Conservation (phyloP, 148 eudicot species). For the Cornus kousa region DNA sequence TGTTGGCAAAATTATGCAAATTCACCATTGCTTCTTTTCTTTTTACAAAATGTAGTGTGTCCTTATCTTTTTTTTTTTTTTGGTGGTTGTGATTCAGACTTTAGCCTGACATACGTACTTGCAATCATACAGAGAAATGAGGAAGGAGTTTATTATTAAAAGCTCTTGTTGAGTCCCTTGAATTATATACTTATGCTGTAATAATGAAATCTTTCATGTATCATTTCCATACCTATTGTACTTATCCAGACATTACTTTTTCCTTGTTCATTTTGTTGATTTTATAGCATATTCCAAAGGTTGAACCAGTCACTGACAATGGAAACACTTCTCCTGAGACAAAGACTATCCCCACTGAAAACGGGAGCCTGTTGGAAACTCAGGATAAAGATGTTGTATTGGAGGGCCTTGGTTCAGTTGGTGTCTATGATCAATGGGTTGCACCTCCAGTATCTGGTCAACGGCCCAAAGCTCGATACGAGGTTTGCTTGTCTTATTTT, state of each 20-base stretch:
- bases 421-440: conserved; percentile 93
- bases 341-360: conserved; percentile 62
- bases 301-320: conserved; percentile 53
- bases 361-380: conserved; percentile 56
- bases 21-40: no score
- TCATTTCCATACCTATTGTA: background rate
- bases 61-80: background rate
- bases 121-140: no score
- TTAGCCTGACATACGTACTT: no score
- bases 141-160: no score
- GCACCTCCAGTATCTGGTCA: conserved; percentile 70
- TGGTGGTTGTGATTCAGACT: no score
- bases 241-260: background rate
- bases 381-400: conserved; percentile 88
- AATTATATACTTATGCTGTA: background rate
- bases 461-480: conserved; percentile 84
- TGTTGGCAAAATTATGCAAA: no score
- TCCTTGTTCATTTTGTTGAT: background rate
- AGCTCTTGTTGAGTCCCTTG: no score
- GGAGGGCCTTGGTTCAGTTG: conserved; percentile 68
- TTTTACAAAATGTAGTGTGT: background rate
- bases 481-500: conserved; percentile 47
- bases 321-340: conserved; percentile 55
- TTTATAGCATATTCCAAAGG: conserved; percentile 49
- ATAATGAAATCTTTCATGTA: background rate